A percentile compares a stretch with the other conserved stretches of the same genome.
Evolutionary conservation across 352 stramenopile genomes (phyloP).

Genomic region (Phytophthora tubulina): DNA sequence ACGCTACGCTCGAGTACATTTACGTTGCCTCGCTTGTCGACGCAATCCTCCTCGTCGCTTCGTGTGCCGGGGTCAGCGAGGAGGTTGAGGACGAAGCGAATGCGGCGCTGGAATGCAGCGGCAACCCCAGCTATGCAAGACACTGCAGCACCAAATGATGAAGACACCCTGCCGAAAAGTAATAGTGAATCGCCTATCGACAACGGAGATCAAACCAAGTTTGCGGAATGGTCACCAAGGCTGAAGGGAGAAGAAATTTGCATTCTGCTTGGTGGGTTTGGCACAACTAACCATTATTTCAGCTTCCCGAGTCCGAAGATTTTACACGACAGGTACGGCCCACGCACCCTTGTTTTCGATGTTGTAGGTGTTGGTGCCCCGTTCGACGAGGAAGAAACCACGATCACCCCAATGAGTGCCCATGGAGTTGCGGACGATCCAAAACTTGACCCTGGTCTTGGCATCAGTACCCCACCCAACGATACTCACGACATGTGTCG

Average conservation of each 20-base stretch:
- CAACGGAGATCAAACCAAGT: too few relatives aligned
- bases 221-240: too few relatives aligned
- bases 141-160: too few relatives aligned
- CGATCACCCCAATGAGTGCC: conserved; percentile 74
- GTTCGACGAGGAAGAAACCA: conserved; percentile 73
- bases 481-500: conserved; percentile 93
- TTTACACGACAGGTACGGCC: conserved; percentile 70
- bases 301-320: neutral
- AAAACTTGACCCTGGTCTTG: conserved; percentile 91
- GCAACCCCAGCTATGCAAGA: too few relatives aligned
- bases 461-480: conserved; percentile 93
- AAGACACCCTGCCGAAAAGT: too few relatives aligned
- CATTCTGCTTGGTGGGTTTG: too few relatives aligned
- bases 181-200: too few relatives aligned
- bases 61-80: conserved; percentile 51
- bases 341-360: conserved; percentile 75
- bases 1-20: conserved; percentile 21
- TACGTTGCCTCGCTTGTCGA: conserved; percentile 32
- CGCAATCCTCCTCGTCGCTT: conserved; percentile 5
- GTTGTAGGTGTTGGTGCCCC: conserved; percentile 77
- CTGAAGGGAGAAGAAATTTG: too few relatives aligned
- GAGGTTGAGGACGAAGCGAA: too few relatives aligned
- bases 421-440: conserved; percentile 95
- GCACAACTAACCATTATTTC: too few relatives aligned
- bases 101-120: too few relatives aligned